Percentiles rank a stretch among this genome's conserved stretches.
These are phyloP conservation scores for Leccinum fibrillosum DNA, from an alignment of 768 basidiomycete species.

Conservation along the genomic window DNA sequence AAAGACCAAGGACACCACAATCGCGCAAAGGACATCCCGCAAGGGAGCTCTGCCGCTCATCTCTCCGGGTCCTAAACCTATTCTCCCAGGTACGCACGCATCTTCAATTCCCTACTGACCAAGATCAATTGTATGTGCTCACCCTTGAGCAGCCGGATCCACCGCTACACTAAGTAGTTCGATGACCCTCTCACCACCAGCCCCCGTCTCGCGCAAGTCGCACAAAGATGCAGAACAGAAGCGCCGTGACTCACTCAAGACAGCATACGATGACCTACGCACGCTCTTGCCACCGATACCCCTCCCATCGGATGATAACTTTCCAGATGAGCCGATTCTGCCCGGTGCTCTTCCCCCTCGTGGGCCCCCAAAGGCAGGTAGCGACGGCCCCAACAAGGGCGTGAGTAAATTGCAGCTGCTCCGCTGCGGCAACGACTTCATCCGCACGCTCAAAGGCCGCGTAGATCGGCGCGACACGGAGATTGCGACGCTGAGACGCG, in stretches of 20 bases:
- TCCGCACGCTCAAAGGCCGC: constrained; percentile 70
- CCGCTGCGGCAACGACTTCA: constrained; percentile 87
- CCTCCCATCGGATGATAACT: constrained; percentile 70
- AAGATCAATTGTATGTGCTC: background rate
- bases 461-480: constrained; percentile 80
- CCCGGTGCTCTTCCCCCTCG: constrained; percentile 89
- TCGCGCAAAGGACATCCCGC: constrained; percentile 23
- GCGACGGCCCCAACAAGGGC: constrained; percentile 91
- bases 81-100: constrained; percentile 59
- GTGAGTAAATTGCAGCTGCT: constrained; percentile 93
- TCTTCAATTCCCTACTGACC: background rate
- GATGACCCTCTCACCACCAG: constrained; percentile 31
- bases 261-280: constrained; percentile 85
- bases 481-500: constrained; percentile 61
- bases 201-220: constrained; percentile 65
- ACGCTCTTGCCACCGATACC: constrained; percentile 85
- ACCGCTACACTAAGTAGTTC: constrained; percentile 26
- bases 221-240: constrained; percentile 98
- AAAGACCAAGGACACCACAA: constrained; percentile 27
- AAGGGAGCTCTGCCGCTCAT: constrained; percentile 33
- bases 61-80: constrained; percentile 63
- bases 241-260: constrained; percentile 93
- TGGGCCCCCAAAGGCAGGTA: constrained; percentile 79
- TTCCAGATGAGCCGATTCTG: constrained; percentile 67
- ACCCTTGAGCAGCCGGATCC: constrained; percentile 32